Evolutionary conservation across 2,329 filamentous ascomycete species (phyloP).

Genomic region (Monosporascus sp.): DNA sequence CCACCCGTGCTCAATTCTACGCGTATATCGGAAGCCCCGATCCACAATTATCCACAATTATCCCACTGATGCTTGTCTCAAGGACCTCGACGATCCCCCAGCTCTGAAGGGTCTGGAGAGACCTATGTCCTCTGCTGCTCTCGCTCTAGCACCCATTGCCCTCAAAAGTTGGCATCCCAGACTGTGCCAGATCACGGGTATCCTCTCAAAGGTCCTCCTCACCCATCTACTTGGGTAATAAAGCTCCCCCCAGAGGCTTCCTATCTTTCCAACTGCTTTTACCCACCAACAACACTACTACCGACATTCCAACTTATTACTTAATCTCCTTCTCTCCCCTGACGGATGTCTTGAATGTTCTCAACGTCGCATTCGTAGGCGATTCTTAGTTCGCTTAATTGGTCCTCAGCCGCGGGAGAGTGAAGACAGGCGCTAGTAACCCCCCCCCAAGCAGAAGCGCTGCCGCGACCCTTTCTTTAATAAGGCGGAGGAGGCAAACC

Average conservation of each 20-base stretch:
- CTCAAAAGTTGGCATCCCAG: background rate
- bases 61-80: conserved; percentile 1
- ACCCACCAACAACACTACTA: background rate
- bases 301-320: too few relatives aligned
- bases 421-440: conserved; percentile 10
- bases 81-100: background rate
- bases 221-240: background rate
- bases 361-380: conserved; percentile 16
- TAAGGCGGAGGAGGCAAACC: background rate
- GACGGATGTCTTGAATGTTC: conserved; percentile 18
- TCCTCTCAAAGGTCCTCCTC: background rate
- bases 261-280: background rate
- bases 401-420: conserved; percentile 12
- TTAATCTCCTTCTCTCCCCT: background rate
- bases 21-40: background rate
- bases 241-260: background rate
- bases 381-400: conserved; percentile 19
- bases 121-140: background rate
- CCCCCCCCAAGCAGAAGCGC: conserved; percentile 3
- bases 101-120: background rate
- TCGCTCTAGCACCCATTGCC: background rate
- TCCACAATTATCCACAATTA: background rate
- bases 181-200: background rate
- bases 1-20: background rate
- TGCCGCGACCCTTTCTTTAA: background rate